Evolutionary conservation across 257 asterid genomes (phyloP), one percentile per base, ranked within the genome.

Genomic region (Nicotiana paniculata): DNA sequence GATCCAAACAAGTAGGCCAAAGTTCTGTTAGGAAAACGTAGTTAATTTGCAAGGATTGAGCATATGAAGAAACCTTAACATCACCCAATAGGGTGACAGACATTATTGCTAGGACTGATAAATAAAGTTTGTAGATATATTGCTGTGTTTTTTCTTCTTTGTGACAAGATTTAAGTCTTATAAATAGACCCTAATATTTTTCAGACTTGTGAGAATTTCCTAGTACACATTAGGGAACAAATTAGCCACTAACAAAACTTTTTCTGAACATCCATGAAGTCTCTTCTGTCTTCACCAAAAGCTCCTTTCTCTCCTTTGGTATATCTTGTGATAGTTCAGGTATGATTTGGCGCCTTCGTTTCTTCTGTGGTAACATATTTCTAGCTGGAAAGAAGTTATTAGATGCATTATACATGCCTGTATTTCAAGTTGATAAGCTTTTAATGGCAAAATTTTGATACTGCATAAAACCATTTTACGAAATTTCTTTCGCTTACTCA

Each of bases 51-150:
- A 46, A 74, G 39, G 39, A 17, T 24, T 5, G 4, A 74, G 53
- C 79, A 74, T 74, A 6, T 48, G 79, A 48, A 48, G 61, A 74
- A 70, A 74, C 79, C 62, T 48, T n/a, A 46, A 72, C 59, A 43
- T 39, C 2, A 37, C 55, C 55, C 77, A n/a, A 69, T 18, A 69
- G 77, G 77, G 12, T 74, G 7, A 74, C 28, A 35, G 62, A 13
- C n/a, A 30, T 26, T 0, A 21, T 74, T 74, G 62, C 39, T 74
- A 6, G 21, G 37, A 74, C 62, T 74, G 43, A 74, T 24, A 24
- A 39, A 24, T 24, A 48, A 48, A 13, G 39, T 74, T 24, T 48
- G 37, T 6, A 72, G 51, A 74, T 48, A 46, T 0, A 48, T 74
- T 46, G 39, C 79, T 75, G 9, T 28, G 15, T 5, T 26, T 51